Percentiles rank a stretch among this genome's conserved stretches.
Conservation (phyloP, 106 monocot genomes). For the Phalaenopsis equestris region DNA sequence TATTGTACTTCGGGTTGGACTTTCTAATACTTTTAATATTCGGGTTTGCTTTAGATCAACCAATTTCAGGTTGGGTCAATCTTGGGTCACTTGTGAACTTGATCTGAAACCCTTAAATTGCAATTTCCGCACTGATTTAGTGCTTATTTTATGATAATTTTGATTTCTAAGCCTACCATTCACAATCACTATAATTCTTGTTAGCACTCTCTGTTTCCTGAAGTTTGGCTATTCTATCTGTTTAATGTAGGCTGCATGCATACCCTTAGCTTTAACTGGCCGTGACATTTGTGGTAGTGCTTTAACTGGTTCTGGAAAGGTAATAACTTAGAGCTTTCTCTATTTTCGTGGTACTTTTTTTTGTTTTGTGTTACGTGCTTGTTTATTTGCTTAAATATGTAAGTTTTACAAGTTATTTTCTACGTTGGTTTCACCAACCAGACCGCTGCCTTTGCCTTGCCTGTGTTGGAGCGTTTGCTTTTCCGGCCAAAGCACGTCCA, state of each 20-base stretch:
- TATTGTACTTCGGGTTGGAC: too few species aligned
- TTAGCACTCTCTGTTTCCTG: neutral
- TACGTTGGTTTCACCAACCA: conserved; percentile 21
- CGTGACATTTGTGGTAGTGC: conserved; percentile 99
- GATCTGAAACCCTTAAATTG: too few species aligned
- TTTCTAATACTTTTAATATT: too few species aligned
- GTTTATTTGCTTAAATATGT: neutral
- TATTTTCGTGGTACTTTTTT: neutral
- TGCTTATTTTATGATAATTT: neutral
- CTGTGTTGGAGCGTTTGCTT: conserved; percentile 85
- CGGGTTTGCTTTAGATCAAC: too few species aligned
- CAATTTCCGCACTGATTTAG: too few species aligned
- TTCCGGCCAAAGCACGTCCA: conserved; percentile 76
- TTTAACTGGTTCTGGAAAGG: conserved; percentile 98
- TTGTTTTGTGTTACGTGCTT: neutral
- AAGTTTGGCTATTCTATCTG: neutral
- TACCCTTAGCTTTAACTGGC: conserved; percentile 89
- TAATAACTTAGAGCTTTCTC: conserved; percentile 11
- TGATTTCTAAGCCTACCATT: neutral
- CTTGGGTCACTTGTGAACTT: too few species aligned
- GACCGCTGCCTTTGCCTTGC: conserved; percentile 95
- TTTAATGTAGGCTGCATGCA: conserved; percentile 76
- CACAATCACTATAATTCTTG: neutral
- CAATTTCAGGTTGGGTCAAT: too few species aligned
- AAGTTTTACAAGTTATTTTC: neutral